Base-by-base conservation (phyloP, 169 alveolate genomes). In the Plasmodium billcollinsi region DNA sequence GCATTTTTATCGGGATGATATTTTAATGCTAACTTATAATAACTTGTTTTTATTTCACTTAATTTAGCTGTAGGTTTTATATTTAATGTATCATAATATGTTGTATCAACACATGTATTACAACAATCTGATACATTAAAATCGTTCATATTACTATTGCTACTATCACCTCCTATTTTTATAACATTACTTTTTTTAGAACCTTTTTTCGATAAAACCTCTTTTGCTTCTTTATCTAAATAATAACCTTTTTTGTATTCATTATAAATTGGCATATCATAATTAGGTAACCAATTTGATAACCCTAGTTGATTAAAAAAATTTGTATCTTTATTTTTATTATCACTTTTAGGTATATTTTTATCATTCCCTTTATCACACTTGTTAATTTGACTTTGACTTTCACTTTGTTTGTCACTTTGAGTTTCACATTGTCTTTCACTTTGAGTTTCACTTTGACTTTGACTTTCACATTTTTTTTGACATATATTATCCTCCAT, bases 1-100 rank as follows among this genome's bases (percentile, higher is more conserved):
- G 96, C 76, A 88, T 96, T 97, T 75, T 96, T 96, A 92, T 98
- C 99, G 26, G 99, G 99, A 74, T 98, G 99, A 70, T 94, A 96
- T 75, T 95, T 92, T 63, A 97, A 94, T 3, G 99, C 99, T 54
- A 98, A 85, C 88, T 96, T 97, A 85, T 97, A 97, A 88, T 96
- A 98, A 50, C 97, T 96, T n/a, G 92, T 78, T 75, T 97, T 97
- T 20, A 98, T 97, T 52, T 95, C 96, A 39, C 97, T 90, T 59
- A 94, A 95, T 39, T 97, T 61, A 1, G 99, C 98, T 20, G 92
- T 92, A 3, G 93, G 91, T 14, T 54, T 58, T 0, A 94, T 94
- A 39, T 89, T 90, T 66, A 94, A 71, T 1, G 88, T 63, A 33
- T 92, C 93, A 85, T 94, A 94, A 69, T 92, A 73, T 8, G 92